A percentile compares a stretch with the other conserved stretches of the same genome.
Conservation (phyloP, 306 rosid genomes). For the Cicer arietinum region DNA sequence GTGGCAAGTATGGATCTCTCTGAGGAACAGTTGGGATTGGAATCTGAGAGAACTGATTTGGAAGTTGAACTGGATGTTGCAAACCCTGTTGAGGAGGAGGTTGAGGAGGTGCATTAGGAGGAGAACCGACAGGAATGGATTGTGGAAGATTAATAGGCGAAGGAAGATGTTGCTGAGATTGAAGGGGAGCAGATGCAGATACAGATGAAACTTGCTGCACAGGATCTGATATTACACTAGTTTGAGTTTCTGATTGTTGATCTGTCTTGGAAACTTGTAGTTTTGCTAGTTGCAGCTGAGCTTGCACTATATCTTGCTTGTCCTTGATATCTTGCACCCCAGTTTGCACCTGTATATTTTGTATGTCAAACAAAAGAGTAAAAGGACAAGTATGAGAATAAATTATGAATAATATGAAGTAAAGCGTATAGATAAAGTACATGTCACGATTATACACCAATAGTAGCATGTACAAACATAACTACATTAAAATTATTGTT, state of each 20-base stretch:
- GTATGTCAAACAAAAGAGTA: conserved; percentile 38
- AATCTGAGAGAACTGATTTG: conserved; percentile 69
- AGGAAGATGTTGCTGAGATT: conserved; percentile 64
- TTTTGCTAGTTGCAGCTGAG: conserved; percentile 71
- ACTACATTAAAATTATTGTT: conserved; percentile 4
- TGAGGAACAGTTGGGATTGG: conserved; percentile 67
- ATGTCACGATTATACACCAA: conserved; percentile 2
- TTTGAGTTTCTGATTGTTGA: conserved; percentile 53
- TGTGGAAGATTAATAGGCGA: conserved; percentile 55
- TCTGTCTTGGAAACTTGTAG: conserved; percentile 61
- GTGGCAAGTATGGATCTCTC: conserved; percentile 67
- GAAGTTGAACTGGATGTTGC: conserved; percentile 60
- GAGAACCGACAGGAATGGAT: conserved; percentile 56
- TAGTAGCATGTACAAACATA: background rate
- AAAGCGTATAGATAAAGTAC: background rate
- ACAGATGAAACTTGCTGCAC: conserved; percentile 60
- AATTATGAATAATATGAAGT: conserved; percentile 7
- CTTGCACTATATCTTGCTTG: conserved; percentile 66
- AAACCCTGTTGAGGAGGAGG: conserved; percentile 57
- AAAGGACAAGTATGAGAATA: conserved; percentile 32
- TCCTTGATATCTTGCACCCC: conserved; percentile 79
- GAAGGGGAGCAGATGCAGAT: conserved; percentile 67
- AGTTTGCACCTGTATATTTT: conserved; percentile 71
- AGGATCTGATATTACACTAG: conserved; percentile 46
- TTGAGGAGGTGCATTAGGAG: conserved; percentile 72